Base-by-base conservation (phyloP, 495 filamentous ascomycete genomes). In the Penicillium daleae region DNA sequence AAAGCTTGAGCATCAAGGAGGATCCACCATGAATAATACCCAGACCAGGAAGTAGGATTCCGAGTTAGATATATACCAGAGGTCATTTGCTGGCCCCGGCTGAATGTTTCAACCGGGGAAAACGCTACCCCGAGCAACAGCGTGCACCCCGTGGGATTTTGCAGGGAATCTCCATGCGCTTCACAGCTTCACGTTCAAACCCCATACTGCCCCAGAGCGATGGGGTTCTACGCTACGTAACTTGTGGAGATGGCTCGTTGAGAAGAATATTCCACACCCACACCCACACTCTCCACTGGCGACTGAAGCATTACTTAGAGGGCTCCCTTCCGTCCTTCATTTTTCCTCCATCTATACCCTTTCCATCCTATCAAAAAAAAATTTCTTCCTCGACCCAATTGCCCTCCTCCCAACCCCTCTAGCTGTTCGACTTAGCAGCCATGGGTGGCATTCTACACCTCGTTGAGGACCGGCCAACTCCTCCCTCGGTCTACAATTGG, bases 401-500 rank as follows among this genome's bases (percentile, higher is more conserved):
- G 21, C 33, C 42, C 21, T 21, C 22, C 42, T 9, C 40, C 52
- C 37, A 19, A 31, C 50, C 48, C 60, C 58, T 50, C 35, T 65
- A 60, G 57, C 57, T 66, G 60, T 66, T 53, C 50, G 56, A 72
- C 46, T 56, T 46, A 32, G 39, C 65, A 65, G 81, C 64, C 46
- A 88, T 89, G 86, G 83, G 82, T 66, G 59, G 63, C 56, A 66
- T 88, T 65, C 78, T 89, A 61, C 74, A 77, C 22, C 74, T 88
- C 50, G 82, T 85, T 56, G 87, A 90, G 72, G 87, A 90, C 69
- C 73, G 85, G 70, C 85, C 86, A 31, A 89, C 88, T 66, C 87
- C 87, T 1, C 74, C 76, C 58, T 76, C 80, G 46, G 89, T 92
- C 66, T 92, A 91, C 83, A 92, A 92, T 77, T 92, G 88, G 88